Evolutionary conservation across 2,329 filamentous ascomycete species (phyloP).

Genomic region (Sordariomycetes sp.): DNA sequence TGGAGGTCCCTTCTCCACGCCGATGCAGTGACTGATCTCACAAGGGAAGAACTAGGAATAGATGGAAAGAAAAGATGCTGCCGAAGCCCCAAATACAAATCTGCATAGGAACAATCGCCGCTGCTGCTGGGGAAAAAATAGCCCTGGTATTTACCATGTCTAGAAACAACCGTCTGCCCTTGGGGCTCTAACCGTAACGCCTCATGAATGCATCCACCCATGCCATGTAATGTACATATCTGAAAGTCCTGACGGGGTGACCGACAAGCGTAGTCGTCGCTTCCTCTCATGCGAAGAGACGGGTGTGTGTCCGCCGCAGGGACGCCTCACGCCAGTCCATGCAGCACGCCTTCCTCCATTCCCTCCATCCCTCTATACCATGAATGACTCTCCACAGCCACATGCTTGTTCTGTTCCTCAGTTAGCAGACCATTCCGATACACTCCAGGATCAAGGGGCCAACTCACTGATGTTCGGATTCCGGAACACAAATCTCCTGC

Average conservation of each 20-base stretch:
- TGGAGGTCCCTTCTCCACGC: too few species aligned
- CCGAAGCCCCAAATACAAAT: background rate
- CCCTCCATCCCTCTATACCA: conserved; percentile 42
- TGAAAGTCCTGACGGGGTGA: background rate
- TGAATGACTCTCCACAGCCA: conserved; percentile 94
- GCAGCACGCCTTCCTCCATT: background rate
- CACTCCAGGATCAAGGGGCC: background rate
- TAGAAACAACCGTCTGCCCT: background rate
- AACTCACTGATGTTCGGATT: conserved; percentile 97
- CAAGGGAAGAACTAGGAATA: too few species aligned
- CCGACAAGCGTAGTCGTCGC: background rate
- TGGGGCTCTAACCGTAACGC: background rate
- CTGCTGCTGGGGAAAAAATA: background rate
- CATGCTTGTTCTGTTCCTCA: conserved; percentile 73
- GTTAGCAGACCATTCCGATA: background rate
- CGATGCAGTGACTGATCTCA: too few species aligned
- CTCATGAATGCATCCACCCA: background rate
- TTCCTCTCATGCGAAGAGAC: background rate
- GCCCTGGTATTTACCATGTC: background rate
- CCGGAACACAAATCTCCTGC: conserved; percentile 82
- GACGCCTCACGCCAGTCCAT: background rate
- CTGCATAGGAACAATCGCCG: background rate
- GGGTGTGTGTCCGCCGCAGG: background rate
- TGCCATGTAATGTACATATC: background rate
- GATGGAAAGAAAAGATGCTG: background rate